Base-by-base conservation (phyloP, 2,329 filamentous ascomycete genomes). In the Curvularia hawaiiensis region DNA sequence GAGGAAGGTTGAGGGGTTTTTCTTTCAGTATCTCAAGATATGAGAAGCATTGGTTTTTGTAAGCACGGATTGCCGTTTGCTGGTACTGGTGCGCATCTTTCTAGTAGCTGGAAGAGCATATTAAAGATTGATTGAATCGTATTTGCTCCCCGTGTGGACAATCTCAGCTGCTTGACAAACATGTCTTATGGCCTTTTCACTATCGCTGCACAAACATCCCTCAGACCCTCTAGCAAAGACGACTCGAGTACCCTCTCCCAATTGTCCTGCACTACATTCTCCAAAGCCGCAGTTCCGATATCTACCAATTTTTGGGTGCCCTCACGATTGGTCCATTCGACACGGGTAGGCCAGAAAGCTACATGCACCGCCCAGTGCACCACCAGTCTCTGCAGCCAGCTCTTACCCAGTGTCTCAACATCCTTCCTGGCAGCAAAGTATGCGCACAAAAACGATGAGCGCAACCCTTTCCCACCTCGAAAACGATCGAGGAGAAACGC, bases 341-440 rank as follows among this genome's bases (percentile, higher is more conserved):
- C 70, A 2, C 61, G 53, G 4, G 67, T 71, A 2, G 75, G 73
- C 74, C 75, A 77, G 48, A 65, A 75, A 5, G 70, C 68, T 41
- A 77, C 50, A 59, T 77, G 75, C 8, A 70, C 70, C 2, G 66
- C 75, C 63, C 71, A 75, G 62, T 78, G 73, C 22, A 77, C 66
- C 4, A 67, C 65, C 55, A 74, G 47, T 11, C 72, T 59, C 18
- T 40, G 63, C 8, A 70, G 8, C 69, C 72, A 74, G 20, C 58
- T 53, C 46, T 45, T 67, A 6, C 55, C 63, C 41, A 65, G 39
- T 6, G n/a, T 16, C 14, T n/a, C 35, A 7, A 24, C 18, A 18
- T 18, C 46, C 8, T 11, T 47, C 9, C 44, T 56, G 4, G 53
- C 61, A 3, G 18, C 31, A 16, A 62, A 4, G 65, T 75, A 76